Percentiles rank a stretch among this genome's conserved stretches.
phyloP scores from a whole-genome alignment of 2,329 filamentous ascomycete species.

The Ceratocystis variospora region DNA sequence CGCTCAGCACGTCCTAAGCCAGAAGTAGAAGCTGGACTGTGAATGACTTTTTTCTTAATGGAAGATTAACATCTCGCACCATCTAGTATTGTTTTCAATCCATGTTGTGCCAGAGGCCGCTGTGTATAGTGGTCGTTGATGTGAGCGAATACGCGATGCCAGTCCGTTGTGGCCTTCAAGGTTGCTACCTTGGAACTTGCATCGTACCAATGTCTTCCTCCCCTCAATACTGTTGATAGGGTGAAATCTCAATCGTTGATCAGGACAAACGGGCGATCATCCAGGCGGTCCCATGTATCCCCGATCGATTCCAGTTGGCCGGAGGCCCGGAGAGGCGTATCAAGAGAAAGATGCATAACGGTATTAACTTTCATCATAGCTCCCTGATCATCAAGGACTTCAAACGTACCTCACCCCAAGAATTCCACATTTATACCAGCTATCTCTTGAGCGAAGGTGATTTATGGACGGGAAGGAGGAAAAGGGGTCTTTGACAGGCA shows the following conservation, averaged over 20 bases:
- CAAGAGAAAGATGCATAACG: background rate
- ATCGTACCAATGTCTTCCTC: background rate
- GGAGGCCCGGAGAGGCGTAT: background rate
- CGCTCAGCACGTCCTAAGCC: background rate
- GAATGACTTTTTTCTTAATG: background rate
- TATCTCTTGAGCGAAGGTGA: background rate
- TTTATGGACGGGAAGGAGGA: too few species aligned
- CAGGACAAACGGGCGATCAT: too few species aligned
- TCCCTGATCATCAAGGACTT: background rate
- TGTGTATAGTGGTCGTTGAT: background rate
- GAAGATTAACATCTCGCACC: background rate
- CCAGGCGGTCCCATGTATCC: background rate
- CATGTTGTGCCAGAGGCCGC: background rate
- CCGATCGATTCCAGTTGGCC: background rate
- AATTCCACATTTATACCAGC: background rate
- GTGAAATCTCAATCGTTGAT: background rate
- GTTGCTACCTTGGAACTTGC: background rate
- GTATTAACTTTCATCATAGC: background rate
- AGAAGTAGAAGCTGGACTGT: background rate
- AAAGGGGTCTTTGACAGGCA: background rate
- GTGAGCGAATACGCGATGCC: background rate
- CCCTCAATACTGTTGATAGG: background rate
- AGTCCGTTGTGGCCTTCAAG: background rate
- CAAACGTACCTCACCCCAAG: background rate
- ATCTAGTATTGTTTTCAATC: background rate